Percentiles rank a stretch among this genome's conserved stretches.
Conservation (phyloP, 352 stramenopile species). For the Phytopythium kandeliae region DNA sequence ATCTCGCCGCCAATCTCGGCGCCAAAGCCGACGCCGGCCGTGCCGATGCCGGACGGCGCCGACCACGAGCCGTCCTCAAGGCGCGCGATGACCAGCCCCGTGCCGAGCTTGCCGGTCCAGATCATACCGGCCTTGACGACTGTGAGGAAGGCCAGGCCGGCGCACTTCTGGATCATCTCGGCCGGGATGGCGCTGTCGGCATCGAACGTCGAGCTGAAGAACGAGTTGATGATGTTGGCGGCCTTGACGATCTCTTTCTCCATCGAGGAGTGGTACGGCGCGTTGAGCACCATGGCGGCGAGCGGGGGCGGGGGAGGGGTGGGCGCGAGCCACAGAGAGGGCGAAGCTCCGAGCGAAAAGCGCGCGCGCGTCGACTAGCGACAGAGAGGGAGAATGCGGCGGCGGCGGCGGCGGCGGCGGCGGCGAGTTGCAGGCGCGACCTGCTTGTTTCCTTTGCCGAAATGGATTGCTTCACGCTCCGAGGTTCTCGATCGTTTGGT, state of each 20-base stretch:
- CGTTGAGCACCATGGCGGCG: constrained; percentile 70
- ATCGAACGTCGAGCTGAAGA: constrained; percentile 69
- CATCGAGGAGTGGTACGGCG: constrained; percentile 84
- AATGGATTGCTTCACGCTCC: no score
- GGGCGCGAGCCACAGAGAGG: no score
- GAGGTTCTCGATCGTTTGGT: constrained; percentile 3
- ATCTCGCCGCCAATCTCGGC: constrained; percentile 83
- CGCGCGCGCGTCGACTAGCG: neutral
- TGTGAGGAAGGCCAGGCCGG: constrained; percentile 79
- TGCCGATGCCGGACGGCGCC: constrained; percentile 76
- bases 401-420: neutral
- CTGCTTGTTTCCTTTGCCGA: neutral
- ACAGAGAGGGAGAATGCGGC: neutral
- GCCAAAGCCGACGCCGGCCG: constrained; percentile 74
- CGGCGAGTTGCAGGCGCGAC: neutral
- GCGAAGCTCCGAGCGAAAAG: no score
- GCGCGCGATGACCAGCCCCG: constrained; percentile 69
- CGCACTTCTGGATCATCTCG: constrained; percentile 74
- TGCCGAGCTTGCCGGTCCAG: constrained; percentile 81
- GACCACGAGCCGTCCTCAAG: constrained; percentile 84
- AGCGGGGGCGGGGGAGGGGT: neutral
- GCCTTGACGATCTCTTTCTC: constrained; percentile 84
- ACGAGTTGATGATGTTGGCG: constrained; percentile 78
- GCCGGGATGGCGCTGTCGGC: constrained; percentile 73
- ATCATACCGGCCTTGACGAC: constrained; percentile 84